Conservation (phyloP, 768 basidiomycete genomes). For the Gymnopilus dilepis region DNA sequence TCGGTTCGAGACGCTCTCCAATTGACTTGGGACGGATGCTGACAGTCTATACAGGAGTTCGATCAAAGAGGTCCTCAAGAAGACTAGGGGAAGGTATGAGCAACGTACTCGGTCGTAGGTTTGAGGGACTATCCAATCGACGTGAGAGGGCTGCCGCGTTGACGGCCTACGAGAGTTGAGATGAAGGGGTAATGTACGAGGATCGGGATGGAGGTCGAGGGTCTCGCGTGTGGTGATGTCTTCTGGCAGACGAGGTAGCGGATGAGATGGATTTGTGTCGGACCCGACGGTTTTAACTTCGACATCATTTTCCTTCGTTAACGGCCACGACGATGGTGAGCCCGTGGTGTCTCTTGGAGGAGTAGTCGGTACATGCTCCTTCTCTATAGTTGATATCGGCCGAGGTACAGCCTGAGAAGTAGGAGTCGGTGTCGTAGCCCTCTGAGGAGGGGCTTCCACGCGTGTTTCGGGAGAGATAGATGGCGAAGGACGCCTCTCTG, state of each 20-base stretch:
- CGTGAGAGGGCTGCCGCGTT: background rate
- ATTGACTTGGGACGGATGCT: conserved; percentile 41
- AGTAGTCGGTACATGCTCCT: background rate
- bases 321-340: background rate
- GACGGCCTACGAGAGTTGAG: conserved; percentile 10
- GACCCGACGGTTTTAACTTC: background rate
- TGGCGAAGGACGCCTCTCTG: background rate
- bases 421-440: background rate
- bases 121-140: background rate
- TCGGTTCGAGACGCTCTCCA: conserved; percentile 59
- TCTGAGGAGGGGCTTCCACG: background rate
- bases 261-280: background rate
- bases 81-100: background rate
- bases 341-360: background rate
- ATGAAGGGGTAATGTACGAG: conserved; percentile 3
- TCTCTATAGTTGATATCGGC: background rate
- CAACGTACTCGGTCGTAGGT: background rate
- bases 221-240: background rate
- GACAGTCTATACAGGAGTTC: background rate
- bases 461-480: background rate
- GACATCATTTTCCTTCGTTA: background rate
- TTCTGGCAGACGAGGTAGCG: conserved; percentile 9
- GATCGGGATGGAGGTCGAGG: conserved; percentile 5
- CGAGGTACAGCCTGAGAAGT: background rate
- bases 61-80: background rate